Percentiles rank a stretch among this genome's conserved stretches.
Conservation (phyloP, 371 early-diverging fungal species). For the Actinomortierella wolfii region DNA sequence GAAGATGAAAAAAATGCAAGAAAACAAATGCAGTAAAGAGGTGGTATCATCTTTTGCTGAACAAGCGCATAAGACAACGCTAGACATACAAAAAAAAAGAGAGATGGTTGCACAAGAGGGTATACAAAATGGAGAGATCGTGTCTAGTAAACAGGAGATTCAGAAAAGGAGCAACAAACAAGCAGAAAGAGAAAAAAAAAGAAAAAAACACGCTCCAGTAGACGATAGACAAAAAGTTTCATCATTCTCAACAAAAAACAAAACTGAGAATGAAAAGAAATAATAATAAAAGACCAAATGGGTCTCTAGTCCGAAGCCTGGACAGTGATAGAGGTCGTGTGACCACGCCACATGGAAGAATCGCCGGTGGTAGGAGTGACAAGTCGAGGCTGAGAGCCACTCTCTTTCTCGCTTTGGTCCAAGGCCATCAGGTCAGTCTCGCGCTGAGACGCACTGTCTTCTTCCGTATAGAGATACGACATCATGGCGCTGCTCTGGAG, state of each 20-base stretch:
- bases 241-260: neutral
- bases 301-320: slow-evolving; percentile 26
- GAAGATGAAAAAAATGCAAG: neutral
- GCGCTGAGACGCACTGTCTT: slow-evolving; percentile 7
- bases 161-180: slow-evolving; percentile 2
- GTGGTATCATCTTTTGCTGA: too few relatives aligned
- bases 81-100: slow-evolving; percentile 7
- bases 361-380: too few relatives aligned
- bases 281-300: neutral
- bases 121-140: neutral
- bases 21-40: neutral
- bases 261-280: neutral
- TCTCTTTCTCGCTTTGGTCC: slow-evolving; percentile 7
- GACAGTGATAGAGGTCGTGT: slow-evolving; percentile 16
- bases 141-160: slow-evolving; percentile 7
- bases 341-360: slow-evolving; percentile 29
- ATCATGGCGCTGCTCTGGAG: slow-evolving; percentile 3
- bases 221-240: neutral
- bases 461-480: slow-evolving; percentile 9
- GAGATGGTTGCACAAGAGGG: slow-evolving; percentile 1
- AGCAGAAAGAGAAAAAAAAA: neutral
- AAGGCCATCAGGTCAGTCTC: neutral
- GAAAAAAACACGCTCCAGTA: slow-evolving; percentile 7
- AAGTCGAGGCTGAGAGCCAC: too few relatives aligned
- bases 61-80: too few relatives aligned